phyloP scores from a whole-genome alignment of 208 protist genomes.

The Jaenimonas drosophilae region DNA sequence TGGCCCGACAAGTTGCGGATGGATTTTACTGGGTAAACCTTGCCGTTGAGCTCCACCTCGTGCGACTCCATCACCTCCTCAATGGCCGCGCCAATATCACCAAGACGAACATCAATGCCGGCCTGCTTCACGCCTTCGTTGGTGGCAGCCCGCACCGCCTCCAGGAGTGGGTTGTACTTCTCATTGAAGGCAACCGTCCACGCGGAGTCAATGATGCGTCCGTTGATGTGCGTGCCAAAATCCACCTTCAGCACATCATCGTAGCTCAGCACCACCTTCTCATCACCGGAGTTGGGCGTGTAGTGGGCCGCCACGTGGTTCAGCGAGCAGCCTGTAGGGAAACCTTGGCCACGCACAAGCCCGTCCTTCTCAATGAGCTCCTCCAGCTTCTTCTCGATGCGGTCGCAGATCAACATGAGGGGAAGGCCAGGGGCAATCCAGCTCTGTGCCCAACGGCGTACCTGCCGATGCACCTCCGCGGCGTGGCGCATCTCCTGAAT shows the following conservation, averaged over 20 bases:
- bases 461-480: slow-evolving; percentile 90
- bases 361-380: slow-evolving; percentile 89
- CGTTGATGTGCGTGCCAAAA: slow-evolving; percentile 98
- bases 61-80: slow-evolving; percentile 98
- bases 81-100: slow-evolving; percentile 94
- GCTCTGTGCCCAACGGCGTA: slow-evolving; percentile 78
- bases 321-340: slow-evolving; percentile 91
- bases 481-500: slow-evolving; percentile 85
- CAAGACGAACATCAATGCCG: slow-evolving; percentile 94
- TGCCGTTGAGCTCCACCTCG: slow-evolving; percentile 95
- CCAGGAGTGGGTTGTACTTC: slow-evolving; percentile 92
- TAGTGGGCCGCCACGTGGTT: slow-evolving; percentile 98
- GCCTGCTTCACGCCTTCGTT: slow-evolving; percentile 95
- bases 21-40: slow-evolving; percentile 91
- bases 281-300: slow-evolving; percentile 95
- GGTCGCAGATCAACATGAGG: slow-evolving; percentile 89
- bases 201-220: slow-evolving; percentile 97
- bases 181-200: slow-evolving; percentile 97
- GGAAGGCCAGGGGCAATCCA: slow-evolving; percentile 91
- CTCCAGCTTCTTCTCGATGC: slow-evolving; percentile 78
- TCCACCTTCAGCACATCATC: slow-evolving; percentile 98
- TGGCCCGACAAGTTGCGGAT: slow-evolving; percentile 99
- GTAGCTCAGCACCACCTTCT: slow-evolving; percentile 87
- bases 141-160: slow-evolving; percentile 96
- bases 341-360: slow-evolving; percentile 82